A percentile compares a stretch with the other conserved stretches of the same genome.
Conservation (phyloP, 2,329 filamentous ascomycete species). For the Monilinia fructigena region DNA sequence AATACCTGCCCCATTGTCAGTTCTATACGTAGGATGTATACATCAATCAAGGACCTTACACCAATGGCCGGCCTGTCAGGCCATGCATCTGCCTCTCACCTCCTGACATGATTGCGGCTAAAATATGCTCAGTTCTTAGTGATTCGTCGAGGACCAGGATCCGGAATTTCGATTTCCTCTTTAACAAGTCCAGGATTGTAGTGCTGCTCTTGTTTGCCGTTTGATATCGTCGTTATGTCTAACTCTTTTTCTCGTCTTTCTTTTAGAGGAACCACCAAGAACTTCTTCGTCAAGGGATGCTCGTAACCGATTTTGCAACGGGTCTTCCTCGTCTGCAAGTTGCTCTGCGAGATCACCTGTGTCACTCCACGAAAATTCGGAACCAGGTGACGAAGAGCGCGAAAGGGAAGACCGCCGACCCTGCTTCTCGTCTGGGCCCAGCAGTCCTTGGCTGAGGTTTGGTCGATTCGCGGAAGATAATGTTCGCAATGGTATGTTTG, state of each 20-base stretch:
- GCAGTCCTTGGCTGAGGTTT: constrained; percentile 46
- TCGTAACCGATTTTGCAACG: constrained; percentile 68
- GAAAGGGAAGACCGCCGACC: constrained; percentile 45
- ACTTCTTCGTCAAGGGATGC: constrained; percentile 63
- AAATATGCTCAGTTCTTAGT: constrained; percentile 65
- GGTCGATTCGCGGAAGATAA: constrained; percentile 48
- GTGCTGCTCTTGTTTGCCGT: constrained; percentile 46
- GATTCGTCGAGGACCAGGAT: constrained; percentile 61
- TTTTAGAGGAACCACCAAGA: constrained; percentile 51
- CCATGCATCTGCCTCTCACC: constrained; percentile 77
- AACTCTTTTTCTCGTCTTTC: constrained; percentile 60
- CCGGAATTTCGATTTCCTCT: constrained; percentile 81
- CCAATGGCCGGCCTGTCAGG: constrained; percentile 89
- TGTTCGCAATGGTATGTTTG: constrained; percentile 84
- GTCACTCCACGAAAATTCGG: constrained; percentile 84
- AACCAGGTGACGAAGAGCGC: constrained; percentile 59
- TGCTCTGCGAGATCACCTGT: constrained; percentile 95
- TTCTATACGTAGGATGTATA: constrained; percentile 7
- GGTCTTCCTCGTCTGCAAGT: constrained; percentile 78
- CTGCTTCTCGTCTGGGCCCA: constrained; percentile 46
- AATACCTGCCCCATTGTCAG: constrained; percentile 62
- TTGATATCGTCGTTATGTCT: constrained; percentile 56
- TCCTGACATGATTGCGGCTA: constrained; percentile 84
- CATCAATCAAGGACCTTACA: constrained; percentile 56
- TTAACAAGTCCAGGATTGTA: constrained; percentile 50